phyloP scores from a whole-genome alignment of 192 early-diverging fungal species.

The Oehlia diaphana region DNA sequence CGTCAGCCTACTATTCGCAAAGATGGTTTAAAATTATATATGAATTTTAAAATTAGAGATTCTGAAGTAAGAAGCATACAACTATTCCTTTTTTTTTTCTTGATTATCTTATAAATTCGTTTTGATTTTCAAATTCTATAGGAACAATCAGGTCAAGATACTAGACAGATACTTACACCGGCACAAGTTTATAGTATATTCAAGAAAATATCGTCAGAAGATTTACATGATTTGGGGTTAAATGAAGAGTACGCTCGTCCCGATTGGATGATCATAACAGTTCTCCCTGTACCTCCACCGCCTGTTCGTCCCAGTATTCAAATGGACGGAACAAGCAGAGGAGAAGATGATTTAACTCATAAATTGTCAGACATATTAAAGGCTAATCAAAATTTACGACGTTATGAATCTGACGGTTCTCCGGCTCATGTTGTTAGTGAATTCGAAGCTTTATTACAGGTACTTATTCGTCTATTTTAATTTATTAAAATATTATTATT shows the following conservation, averaged over 20 bases:
- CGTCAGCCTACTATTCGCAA: conserved; percentile 82
- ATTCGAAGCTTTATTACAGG: conserved; percentile 79
- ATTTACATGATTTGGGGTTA: conserved; percentile 83
- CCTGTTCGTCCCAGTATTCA: conserved; percentile 95
- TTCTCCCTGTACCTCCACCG: conserved; percentile 94
- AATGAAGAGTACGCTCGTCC: conserved; percentile 89
- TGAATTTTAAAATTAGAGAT: conserved; percentile 46
- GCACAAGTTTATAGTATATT: conserved; percentile 80
- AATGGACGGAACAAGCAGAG: conserved; percentile 83
- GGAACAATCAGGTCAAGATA: conserved; percentile 56
- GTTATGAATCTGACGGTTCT: conserved; percentile 82
- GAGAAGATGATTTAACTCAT: conserved; percentile 97
- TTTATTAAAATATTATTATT: not conserved
- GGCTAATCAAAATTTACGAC: conserved; percentile 82
- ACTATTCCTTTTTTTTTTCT: not conserved
- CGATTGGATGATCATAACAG: conserved; percentile 97
- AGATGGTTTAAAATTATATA: conserved; percentile 71
- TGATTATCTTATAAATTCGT: not conserved
- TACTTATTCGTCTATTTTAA: not conserved
- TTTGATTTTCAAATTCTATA: conserved; percentile 24
- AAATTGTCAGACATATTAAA: conserved; percentile 93
- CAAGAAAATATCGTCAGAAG: conserved; percentile 83
- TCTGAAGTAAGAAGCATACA: conserved; percentile 32
- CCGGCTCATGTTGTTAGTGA: conserved; percentile 88
- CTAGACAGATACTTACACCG: conserved; percentile 64